These are phyloP conservation scores for Salix suchowensis DNA, from an alignment of 345 rosid genomes.

Conservation along the genomic window DNA sequence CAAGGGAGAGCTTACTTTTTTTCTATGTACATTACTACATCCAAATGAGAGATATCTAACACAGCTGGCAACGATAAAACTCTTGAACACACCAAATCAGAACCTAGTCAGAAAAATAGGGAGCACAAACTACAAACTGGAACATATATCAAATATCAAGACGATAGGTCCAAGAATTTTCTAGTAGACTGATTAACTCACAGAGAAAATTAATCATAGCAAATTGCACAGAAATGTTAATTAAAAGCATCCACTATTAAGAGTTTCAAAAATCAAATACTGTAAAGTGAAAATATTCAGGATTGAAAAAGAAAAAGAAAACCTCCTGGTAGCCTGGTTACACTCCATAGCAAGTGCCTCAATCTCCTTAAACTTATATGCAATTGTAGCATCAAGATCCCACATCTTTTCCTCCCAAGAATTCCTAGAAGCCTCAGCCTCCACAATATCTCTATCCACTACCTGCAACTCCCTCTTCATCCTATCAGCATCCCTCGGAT, in stretches of 20 bases:
- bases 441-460: slow-evolving; percentile 72
- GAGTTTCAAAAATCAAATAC: background rate
- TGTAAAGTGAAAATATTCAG: background rate
- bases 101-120: no score
- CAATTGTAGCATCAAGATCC: slow-evolving; percentile 51
- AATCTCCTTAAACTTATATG: slow-evolving; percentile 62
- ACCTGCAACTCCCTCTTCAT: slow-evolving; percentile 88
- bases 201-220: no score
- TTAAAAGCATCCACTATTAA: background rate
- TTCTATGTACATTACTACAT: no score
- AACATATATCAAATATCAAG: no score
- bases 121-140: no score
- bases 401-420: slow-evolving; percentile 75
- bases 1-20: no score
- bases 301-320: background rate
- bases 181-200: no score
- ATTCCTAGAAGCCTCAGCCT: slow-evolving; percentile 59
- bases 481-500: slow-evolving; percentile 76
- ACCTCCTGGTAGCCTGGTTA: slow-evolving; percentile 75
- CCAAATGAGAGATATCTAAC: no score
- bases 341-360: slow-evolving; percentile 60
- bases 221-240: background rate
- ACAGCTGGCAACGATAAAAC: no score
- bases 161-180: no score
- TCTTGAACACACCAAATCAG: no score